phyloP scores from a whole-genome alignment of 495 filamentous ascomycete genomes.

The Xylaria cubensis region DNA sequence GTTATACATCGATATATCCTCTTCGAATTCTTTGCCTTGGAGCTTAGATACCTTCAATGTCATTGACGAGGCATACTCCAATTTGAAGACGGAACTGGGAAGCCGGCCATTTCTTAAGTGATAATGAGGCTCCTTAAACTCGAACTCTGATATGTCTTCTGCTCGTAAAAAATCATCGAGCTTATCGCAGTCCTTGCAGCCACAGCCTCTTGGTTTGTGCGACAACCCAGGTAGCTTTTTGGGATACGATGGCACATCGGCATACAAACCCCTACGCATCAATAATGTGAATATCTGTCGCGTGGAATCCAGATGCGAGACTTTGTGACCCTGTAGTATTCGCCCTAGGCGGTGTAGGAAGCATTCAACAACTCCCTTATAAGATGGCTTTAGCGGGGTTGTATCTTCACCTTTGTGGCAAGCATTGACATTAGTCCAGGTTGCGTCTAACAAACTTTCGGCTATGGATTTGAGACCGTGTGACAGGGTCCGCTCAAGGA shows the following conservation, averaged over 20 bases:
- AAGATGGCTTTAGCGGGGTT: background rate
- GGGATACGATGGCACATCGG: background rate
- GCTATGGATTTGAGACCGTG: background rate
- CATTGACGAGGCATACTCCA: background rate
- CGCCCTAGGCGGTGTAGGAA: background rate
- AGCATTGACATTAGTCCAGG: conserved; percentile 1
- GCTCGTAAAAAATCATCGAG: background rate
- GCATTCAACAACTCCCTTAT: background rate
- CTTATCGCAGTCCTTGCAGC: background rate
- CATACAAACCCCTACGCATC: background rate
- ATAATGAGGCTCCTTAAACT: too few relatives aligned
- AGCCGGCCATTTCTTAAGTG: too few relatives aligned
- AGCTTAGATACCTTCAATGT: background rate
- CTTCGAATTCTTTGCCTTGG: background rate
- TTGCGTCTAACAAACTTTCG: background rate
- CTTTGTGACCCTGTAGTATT: background rate
- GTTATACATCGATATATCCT: background rate
- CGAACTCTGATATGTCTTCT: background rate
- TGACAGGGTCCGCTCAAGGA: background rate
- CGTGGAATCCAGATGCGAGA: background rate
- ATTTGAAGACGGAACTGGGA: background rate
- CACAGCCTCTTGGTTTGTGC: background rate
- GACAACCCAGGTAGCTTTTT: background rate
- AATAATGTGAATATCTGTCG: background rate
- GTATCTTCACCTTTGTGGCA: background rate